Base-by-base conservation (phyloP, 148 eudicot genomes). In the Amaranthus hypochondriacus region DNA sequence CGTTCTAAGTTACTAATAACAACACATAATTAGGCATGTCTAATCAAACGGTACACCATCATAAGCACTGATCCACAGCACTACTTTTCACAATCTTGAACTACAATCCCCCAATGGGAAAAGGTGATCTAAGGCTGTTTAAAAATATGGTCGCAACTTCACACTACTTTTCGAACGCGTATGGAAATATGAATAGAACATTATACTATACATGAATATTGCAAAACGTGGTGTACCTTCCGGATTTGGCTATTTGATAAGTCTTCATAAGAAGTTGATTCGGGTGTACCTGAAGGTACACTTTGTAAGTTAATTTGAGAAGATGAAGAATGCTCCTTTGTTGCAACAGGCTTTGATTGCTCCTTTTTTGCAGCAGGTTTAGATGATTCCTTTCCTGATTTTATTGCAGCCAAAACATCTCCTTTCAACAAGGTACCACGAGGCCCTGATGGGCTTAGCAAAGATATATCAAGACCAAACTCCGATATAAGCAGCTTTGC, bases 171-270 rank as follows among this genome's bases (percentile, higher is more conserved):
- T 55, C 14, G 54, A 39, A 57, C 8, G 58, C 28, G 6, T 52
- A 53, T 9, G 42, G 18, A 18, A 21, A 15, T 15, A 9, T 54
- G 63, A 68, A 68, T 9, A 56, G 49, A 48, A 44, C 5, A 47
- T 70, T 18, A 60, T 11, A 48, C 54, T 18, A 60, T 11, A 48
- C 54, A 61, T 15, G 53, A 62, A 61, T 60, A 4, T 49, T 48
- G 48, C 21, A 46, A 13, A 65, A 75, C 9, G 3, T 54, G 21
- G 61, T 73, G 15, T 57, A 94, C 98, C 96, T 94, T 94, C 63
- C 98, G 92, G 68, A 94, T 89, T 92, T 94, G 98, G 85, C 86
- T 91, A 77, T 94, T 94, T 66, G 96, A 93, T 68, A 91, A 71
- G 80, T 94, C 96, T 72, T 79, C 96, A 70, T 75, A 91, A 9